Percentiles rank a stretch among this genome's conserved stretches.
phyloP scores from a whole-genome alignment of 2,329 filamentous ascomycete species.

The Fusarium sp. region DNA sequence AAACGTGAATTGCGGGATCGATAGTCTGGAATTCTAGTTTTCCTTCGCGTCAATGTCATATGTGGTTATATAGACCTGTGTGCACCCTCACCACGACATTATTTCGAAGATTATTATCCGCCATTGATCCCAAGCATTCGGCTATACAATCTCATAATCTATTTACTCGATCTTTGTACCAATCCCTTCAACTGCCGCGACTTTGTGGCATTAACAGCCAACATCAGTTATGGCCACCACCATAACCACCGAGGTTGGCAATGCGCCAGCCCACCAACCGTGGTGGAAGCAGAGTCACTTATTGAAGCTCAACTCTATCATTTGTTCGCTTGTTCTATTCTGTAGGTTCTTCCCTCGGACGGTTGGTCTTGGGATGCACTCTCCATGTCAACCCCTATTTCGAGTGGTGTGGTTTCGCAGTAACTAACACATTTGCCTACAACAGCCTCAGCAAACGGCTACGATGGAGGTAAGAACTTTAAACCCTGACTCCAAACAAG shows the following conservation, averaged over 20 bases:
- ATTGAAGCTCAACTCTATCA: conserved; percentile 15
- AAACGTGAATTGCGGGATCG: not conserved
- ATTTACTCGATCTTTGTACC: fast-evolving
- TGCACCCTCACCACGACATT: not conserved
- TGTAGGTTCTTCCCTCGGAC: not conserved
- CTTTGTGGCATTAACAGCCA: too few relatives aligned
- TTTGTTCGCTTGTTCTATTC: not conserved
- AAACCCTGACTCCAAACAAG: too few relatives aligned
- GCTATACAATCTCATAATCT: too few relatives aligned
- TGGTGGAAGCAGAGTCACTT: conserved; percentile 8
- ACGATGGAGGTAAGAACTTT: not conserved
- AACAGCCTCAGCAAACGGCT: conserved; percentile 20
- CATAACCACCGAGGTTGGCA: not conserved
- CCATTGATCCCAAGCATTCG: too few relatives aligned
- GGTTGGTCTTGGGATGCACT: too few relatives aligned
- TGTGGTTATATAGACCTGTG: conserved; percentile 4
- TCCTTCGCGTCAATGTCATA: not conserved
- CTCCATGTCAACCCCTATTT: too few relatives aligned
- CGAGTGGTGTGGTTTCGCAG: too few relatives aligned
- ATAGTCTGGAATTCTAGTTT: not conserved
- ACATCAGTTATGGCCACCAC: not conserved
- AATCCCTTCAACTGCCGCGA: too few relatives aligned
- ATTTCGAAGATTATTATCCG: too few relatives aligned
- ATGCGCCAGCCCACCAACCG: not conserved
- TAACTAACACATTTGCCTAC: fast-evolving